phyloP scores from a whole-genome alignment of 495 filamentous ascomycete species.

The Articulospora tetracladia region DNA sequence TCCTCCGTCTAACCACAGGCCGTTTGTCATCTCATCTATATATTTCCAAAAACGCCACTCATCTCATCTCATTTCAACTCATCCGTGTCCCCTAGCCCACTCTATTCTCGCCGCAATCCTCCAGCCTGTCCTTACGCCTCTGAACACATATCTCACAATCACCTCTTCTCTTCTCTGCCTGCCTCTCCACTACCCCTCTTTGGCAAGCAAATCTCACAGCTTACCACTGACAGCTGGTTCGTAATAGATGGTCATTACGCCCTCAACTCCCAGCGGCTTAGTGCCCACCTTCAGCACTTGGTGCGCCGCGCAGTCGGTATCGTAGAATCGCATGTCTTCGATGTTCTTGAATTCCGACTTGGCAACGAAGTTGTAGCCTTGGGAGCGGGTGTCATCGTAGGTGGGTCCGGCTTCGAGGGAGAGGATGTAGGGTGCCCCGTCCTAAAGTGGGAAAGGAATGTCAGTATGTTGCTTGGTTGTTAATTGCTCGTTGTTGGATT shows the following conservation, averaged over 20 bases:
- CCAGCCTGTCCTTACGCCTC: neutral
- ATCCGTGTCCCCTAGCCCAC: neutral
- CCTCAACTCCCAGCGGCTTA: constrained; percentile 9
- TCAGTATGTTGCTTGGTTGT: no score
- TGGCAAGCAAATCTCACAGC: no score
- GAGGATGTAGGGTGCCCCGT: constrained; percentile 19
- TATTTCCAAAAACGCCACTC: neutral
- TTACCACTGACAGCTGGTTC: neutral
- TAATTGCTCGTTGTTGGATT: neutral
- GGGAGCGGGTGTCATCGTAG: constrained; percentile 1
- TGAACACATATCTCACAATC: neutral
- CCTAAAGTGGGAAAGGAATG: constrained; percentile 5
- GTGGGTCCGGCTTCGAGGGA: constrained; percentile 8
- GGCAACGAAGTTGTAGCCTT: constrained; percentile 58
- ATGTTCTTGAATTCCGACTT: constrained; percentile 55
- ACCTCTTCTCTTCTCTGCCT: neutral
- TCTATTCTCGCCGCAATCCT: neutral
- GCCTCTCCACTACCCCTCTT: neutral
- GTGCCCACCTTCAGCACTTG: constrained; percentile 12
- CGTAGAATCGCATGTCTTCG: constrained; percentile 71
- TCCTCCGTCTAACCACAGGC: neutral
- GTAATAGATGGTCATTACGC: constrained; percentile 13
- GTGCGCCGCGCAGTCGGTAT: constrained; percentile 47
- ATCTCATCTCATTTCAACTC: neutral
- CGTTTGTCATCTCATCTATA: no score